These are phyloP conservation scores for Umbelopsis sp. DNA, from an alignment of 192 early-diverging fungal species.

Conservation along the genomic window DNA sequence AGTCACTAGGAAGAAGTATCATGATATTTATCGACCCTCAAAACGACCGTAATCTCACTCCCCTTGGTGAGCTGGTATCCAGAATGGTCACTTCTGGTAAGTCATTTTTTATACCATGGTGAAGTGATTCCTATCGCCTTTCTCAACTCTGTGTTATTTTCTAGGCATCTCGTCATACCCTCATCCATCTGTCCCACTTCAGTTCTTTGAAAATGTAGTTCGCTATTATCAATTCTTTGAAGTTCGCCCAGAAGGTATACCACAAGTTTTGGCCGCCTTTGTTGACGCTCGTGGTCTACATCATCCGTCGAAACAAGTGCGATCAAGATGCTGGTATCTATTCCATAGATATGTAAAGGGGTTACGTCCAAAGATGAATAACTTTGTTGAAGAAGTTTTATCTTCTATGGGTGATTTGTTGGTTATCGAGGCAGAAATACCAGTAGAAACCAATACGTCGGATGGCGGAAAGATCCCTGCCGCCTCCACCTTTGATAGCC, in stretches of 20 bases:
- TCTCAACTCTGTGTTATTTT: slow-evolving; percentile 2
- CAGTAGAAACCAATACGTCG: slow-evolving; percentile 41
- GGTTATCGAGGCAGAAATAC: slow-evolving; percentile 65
- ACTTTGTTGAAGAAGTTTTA: slow-evolving; percentile 66
- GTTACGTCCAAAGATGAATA: slow-evolving; percentile 56
- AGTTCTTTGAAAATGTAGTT: slow-evolving; percentile 75
- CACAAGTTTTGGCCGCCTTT: slow-evolving; percentile 72
- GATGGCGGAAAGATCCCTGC: slow-evolving; percentile 51
- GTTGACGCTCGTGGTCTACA: slow-evolving; percentile 79
- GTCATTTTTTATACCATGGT: slow-evolving; percentile 27
- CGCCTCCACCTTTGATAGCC: slow-evolving; percentile 73
- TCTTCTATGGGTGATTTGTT: slow-evolving; percentile 71
- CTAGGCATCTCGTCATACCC: slow-evolving; percentile 71
- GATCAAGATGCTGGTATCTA: slow-evolving; percentile 83
- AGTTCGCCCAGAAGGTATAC: slow-evolving; percentile 59
- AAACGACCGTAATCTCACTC: slow-evolving; percentile 41
- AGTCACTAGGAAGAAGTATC: slow-evolving; percentile 60
- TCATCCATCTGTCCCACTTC: slow-evolving; percentile 69
- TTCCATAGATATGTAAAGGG: slow-evolving; percentile 83
- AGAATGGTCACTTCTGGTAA: slow-evolving; percentile 67
- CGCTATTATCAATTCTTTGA: slow-evolving; percentile 78
- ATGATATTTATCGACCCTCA: slow-evolving; percentile 42
- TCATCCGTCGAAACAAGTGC: slow-evolving; percentile 67
- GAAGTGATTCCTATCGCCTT: neutral
- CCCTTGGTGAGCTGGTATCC: slow-evolving; percentile 60